A percentile compares a stretch with the other conserved stretches of the same genome.
Evolutionary conservation across 75 land plant species (phyloP).

Genomic region (Cupressus sempervirens): DNA sequence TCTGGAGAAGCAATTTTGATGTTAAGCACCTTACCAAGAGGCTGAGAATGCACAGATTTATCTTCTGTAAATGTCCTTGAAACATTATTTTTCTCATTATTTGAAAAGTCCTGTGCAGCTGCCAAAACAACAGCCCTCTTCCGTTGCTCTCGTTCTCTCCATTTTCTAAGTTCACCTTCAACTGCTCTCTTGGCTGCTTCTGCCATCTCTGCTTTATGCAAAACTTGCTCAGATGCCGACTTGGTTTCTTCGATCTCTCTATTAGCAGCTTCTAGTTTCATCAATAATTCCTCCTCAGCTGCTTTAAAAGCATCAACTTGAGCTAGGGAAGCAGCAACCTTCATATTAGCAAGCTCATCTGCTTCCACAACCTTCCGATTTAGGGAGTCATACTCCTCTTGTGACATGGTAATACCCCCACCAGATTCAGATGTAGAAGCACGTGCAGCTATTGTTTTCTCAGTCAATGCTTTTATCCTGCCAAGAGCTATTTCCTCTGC

Average conservation of each 20-base stretch:
- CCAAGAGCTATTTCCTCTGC: conserved; percentile 54
- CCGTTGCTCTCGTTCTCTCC: conserved; percentile 58
- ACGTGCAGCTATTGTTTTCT: conserved; percentile 19
- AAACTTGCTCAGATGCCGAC: conserved; percentile 46
- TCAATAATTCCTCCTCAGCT: conserved; percentile 68
- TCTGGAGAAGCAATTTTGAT: conserved; percentile 9
- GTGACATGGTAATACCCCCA: conserved; percentile 51
- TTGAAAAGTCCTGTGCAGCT: conserved; percentile 19
- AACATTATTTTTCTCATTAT: conserved; percentile 6
- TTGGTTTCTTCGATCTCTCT: conserved; percentile 59
- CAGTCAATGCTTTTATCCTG: conserved; percentile 26
- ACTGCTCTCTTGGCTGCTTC: conserved; percentile 85
- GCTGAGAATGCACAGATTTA: background rate
- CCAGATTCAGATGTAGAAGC: conserved; percentile 46
- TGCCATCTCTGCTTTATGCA: conserved; percentile 77
- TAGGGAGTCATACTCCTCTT: conserved; percentile 69
- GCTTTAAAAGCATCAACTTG: conserved; percentile 86
- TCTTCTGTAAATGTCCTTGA: conserved; percentile 6
- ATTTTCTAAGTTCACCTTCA: conserved; percentile 55
- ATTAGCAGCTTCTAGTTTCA: conserved; percentile 46
- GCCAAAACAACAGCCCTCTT: conserved; percentile 34
- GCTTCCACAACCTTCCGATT: conserved; percentile 64
- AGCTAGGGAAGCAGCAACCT: conserved; percentile 82
- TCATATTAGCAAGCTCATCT: conserved; percentile 67
- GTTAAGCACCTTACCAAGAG: conserved; percentile 11